phyloP scores from a whole-genome alignment of 2,329 filamentous ascomycete species.

The Rhynchosporium agropyri region DNA sequence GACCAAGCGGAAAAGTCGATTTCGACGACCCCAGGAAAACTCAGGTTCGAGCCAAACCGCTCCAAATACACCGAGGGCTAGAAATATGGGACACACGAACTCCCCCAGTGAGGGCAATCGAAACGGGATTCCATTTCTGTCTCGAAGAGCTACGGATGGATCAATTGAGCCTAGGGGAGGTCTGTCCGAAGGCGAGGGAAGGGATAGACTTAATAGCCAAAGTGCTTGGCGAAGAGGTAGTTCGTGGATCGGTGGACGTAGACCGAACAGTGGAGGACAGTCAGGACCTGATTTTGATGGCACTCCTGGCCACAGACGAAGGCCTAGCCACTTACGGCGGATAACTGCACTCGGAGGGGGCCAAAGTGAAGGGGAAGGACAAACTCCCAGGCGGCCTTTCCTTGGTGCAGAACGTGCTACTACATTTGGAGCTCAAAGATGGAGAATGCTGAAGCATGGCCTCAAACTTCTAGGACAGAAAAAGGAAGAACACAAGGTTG shows the following conservation, averaged over 20 bases:
- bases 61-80: slow-evolving; percentile 63
- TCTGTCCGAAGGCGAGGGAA: slow-evolving; percentile 75
- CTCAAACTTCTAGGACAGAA: slow-evolving; percentile 77
- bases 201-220: slow-evolving; percentile 60
- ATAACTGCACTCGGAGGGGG: slow-evolving; percentile 62
- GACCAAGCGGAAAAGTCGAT: slow-evolving; percentile 66
- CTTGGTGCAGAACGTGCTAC: slow-evolving; percentile 68
- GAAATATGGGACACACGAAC: slow-evolving; percentile 31
- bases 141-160: slow-evolving; percentile 66
- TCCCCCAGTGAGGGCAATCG: slow-evolving; percentile 36
- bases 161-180: slow-evolving; percentile 60
- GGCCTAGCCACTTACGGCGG: slow-evolving; percentile 65
- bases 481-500: slow-evolving; percentile 81
- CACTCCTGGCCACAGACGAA: slow-evolving; percentile 52
- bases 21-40: slow-evolving; percentile 57
- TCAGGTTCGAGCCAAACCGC: slow-evolving; percentile 58
- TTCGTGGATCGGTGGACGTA: slow-evolving; percentile 50
- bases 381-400: slow-evolving; percentile 58
- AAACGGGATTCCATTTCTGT: slow-evolving; percentile 52
- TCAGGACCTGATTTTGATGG: slow-evolving; percentile 57
- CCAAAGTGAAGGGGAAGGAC: slow-evolving; percentile 66
- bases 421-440: slow-evolving; percentile 79
- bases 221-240: slow-evolving; percentile 61
- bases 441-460: slow-evolving; percentile 90
- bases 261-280: slow-evolving; percentile 51